Evolutionary conservation across 2,329 filamentous ascomycete species (phyloP), one percentile per base, ranked within the genome.

Genomic region (Fusarium euwallaceae): DNA sequence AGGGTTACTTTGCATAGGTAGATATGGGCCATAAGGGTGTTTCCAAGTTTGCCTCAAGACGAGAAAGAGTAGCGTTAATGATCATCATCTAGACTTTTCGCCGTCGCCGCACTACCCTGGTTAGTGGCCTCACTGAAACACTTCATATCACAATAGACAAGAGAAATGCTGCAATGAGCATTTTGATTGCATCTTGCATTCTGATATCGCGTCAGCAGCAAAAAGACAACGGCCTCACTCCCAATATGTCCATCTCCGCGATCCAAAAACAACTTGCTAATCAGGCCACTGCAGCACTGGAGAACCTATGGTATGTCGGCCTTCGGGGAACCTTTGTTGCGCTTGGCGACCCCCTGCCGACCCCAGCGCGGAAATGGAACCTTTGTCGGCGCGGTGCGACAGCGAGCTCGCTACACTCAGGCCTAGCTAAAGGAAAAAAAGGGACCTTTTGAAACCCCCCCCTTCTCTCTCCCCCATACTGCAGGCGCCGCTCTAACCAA

Each of bases 321-420:
- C 51, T 17, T 37, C 64, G 64, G 61, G 72, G 72, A 70, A 75
- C 72, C 72, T 74, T 75, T 75, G 72, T 72, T 62, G 29, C 5
- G 69, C 71, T 74, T 74, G 71, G 67, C 71, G 51, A 22, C 32
- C 17, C 59, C 27, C 29, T 43, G 37, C 39, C 59, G 37, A 34
- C 59, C 27, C 64, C 43, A 48, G 43, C 14, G 48, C 48, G 48
- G 48, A n/a, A 53, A 56, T 61, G 72, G 71, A 55, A 70, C 70
- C 69, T 74, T 74, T 74, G 71, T 60, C 27, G 60, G 58, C 41
- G 37, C 37, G 37, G 37, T 39, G 17, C 37, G 36, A 32, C 29
- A 32, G 29, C 29, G 16, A 16, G 37, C 11, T 43, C 34, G 14
- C 39, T 24, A 32, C 24, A 22, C 24, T 20, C 12, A 24, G 11